These are phyloP conservation scores for Amylostereum areolatum DNA, from an alignment of 1,284 basidiomycete species.

Conservation along the genomic window DNA sequence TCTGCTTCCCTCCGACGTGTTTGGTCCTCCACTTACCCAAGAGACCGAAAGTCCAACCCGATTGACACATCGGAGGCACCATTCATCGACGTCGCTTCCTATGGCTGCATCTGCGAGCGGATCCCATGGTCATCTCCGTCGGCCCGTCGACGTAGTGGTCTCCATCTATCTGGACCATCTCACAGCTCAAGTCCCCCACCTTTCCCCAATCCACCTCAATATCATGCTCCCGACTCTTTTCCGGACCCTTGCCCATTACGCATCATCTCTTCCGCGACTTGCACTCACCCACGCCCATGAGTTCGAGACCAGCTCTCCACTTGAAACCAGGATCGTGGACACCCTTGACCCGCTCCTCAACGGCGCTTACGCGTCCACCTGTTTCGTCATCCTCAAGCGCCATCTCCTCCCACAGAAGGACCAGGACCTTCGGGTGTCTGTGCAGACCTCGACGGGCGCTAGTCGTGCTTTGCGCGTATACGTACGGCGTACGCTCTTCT, in stretches of 20 bases:
- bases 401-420: constrained; percentile 33
- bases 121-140: constrained; percentile 16
- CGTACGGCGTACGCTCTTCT: constrained; percentile 53
- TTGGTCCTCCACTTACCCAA: constrained; percentile 20
- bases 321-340: constrained; percentile 54
- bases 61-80: constrained; percentile 48
- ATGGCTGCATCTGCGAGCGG: constrained; percentile 20
- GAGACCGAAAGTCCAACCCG: constrained; percentile 23
- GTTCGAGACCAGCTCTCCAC: constrained; percentile 20
- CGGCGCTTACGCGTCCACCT: constrained; percentile 59
- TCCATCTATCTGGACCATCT: constrained; percentile 61
- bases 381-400: constrained; percentile 53
- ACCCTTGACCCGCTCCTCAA: constrained; percentile 50
- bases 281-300: constrained; percentile 38
- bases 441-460: constrained; percentile 56
- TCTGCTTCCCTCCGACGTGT: constrained; percentile 27
- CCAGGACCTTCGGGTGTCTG: constrained; percentile 18
- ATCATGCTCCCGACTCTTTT: constrained; percentile 66
- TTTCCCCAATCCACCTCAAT: constrained; percentile 47
- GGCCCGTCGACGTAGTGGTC: constrained; percentile 52
- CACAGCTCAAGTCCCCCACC: constrained; percentile 46
- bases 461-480: constrained; percentile 59
- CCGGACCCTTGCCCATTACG: constrained; percentile 55
- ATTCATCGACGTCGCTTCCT: constrained; percentile 42
- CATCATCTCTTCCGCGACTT: constrained; percentile 58